Evolutionary conservation across 2,329 filamentous ascomycete species (phyloP).

Genomic region (Ceratocystis huliohia): DNA sequence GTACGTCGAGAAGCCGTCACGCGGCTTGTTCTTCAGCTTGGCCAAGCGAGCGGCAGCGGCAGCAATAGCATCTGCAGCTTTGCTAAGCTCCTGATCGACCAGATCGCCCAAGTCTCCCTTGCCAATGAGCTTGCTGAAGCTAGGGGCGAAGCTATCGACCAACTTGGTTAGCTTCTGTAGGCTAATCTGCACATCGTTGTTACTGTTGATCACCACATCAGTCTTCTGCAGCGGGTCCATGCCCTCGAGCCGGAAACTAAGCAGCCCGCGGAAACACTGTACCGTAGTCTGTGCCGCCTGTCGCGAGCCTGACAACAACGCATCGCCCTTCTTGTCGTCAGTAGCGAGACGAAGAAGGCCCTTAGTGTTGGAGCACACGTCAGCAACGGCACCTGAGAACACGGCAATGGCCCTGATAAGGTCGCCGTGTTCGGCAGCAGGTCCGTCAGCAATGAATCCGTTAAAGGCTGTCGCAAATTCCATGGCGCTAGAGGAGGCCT

Average conservation of each 20-base stretch:
- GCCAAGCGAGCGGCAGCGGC: constrained; percentile 79
- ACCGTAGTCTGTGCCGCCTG: constrained; percentile 77
- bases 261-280: constrained; percentile 85
- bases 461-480: constrained; percentile 98
- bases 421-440: constrained; percentile 76
- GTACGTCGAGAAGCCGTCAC: constrained; percentile 89
- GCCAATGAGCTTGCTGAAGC: constrained; percentile 65
- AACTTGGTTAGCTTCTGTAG: constrained; percentile 88
- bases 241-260: constrained; percentile 85
- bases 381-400: constrained; percentile 79
- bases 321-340: constrained; percentile 87
- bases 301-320: constrained; percentile 68
- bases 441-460: constrained; percentile 94
- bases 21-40: constrained; percentile 92
- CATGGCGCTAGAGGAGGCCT: constrained; percentile 84
- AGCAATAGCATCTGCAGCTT: constrained; percentile 89
- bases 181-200: constrained; percentile 89
- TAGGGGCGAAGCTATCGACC: constrained; percentile 81
- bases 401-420: constrained; percentile 87
- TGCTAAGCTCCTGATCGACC: constrained; percentile 81
- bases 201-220: constrained; percentile 93
- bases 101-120: constrained; percentile 84
- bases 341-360: constrained; percentile 84
- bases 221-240: constrained; percentile 87
- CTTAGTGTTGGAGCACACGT: constrained; percentile 94